Percentiles rank a stretch among this genome's conserved stretches.
These are phyloP conservation scores for Cyberlindnera xishuangbannaensis DNA, from an alignment of 805 yeast genomes.

Conservation along the genomic window DNA sequence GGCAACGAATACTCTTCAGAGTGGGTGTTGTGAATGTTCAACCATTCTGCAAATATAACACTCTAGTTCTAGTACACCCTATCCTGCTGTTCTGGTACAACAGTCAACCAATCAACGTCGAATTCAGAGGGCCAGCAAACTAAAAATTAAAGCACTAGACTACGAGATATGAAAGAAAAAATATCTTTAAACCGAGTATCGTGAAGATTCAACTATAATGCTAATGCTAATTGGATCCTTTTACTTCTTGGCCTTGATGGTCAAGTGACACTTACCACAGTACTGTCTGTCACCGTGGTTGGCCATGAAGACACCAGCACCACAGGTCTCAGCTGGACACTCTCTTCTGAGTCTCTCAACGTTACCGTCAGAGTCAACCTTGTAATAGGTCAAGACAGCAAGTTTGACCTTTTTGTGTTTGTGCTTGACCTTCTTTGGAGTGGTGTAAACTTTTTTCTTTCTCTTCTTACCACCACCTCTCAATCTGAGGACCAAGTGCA, in stretches of 20 bases:
- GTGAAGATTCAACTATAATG: too few relatives aligned
- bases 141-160: too few relatives aligned
- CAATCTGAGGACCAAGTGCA: conserved; percentile 93
- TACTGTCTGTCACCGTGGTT: conserved; percentile 96
- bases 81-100: too few relatives aligned
- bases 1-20: too few relatives aligned
- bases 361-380: conserved; percentile 97
- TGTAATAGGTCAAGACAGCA: conserved; percentile 99
- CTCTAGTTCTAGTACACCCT: too few relatives aligned
- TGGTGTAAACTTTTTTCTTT: conserved; percentile 99
- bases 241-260: conserved; percentile 53
- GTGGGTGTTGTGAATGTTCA: too few relatives aligned
- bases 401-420: conserved; percentile 99
- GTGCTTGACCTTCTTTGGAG: conserved; percentile 99
- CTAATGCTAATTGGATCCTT: too few relatives aligned
- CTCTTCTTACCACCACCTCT: conserved; percentile 99
- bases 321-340: conserved; percentile 89
- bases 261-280: conserved; percentile 99
- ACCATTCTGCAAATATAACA: too few relatives aligned
- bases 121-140: too few relatives aligned
- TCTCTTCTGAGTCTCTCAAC: conserved; percentile 98
- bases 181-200: too few relatives aligned
- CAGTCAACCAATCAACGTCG: too few relatives aligned
- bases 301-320: conserved; percentile 99
- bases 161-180: too few relatives aligned